phyloP scores from a whole-genome alignment of 148 eudicot species.

The Camellia lanceoleosa region DNA sequence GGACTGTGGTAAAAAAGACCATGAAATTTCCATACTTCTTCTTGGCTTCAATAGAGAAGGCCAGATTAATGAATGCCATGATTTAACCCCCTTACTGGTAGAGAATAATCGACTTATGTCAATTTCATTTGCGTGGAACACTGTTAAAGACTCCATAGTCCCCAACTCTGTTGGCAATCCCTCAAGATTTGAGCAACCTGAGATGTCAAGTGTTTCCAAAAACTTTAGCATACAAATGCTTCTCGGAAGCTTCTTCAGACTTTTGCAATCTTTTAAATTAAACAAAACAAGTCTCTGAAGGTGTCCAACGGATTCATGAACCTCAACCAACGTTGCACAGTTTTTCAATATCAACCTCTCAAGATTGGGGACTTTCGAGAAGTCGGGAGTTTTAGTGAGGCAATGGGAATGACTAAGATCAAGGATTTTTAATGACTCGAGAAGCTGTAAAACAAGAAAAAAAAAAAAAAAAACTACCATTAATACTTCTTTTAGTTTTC shows the following conservation, averaged over 20 bases:
- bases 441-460: background rate
- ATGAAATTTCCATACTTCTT: background rate
- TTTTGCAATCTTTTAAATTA: constrained; percentile 6
- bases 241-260: constrained; percentile 1
- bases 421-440: constrained; percentile 15
- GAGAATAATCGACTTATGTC: background rate
- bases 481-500: too few species aligned
- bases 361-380: background rate
- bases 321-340: background rate
- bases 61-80: background rate
- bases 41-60: background rate
- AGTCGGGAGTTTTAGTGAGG: constrained; percentile 12
- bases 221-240: background rate
- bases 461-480: background rate
- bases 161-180: background rate
- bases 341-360: constrained; percentile 4
- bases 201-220: constrained; percentile 4
- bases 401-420: constrained; percentile 11
- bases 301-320: constrained; percentile 16
- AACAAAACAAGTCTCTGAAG: constrained; percentile 1
- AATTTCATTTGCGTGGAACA: background rate
- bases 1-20: background rate
- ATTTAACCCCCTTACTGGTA: background rate
- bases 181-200: constrained; percentile 10
- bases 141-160: background rate